Conservation (phyloP, 2,329 filamentous ascomycete species). For the Zymoseptoria pseudotritici region DNA sequence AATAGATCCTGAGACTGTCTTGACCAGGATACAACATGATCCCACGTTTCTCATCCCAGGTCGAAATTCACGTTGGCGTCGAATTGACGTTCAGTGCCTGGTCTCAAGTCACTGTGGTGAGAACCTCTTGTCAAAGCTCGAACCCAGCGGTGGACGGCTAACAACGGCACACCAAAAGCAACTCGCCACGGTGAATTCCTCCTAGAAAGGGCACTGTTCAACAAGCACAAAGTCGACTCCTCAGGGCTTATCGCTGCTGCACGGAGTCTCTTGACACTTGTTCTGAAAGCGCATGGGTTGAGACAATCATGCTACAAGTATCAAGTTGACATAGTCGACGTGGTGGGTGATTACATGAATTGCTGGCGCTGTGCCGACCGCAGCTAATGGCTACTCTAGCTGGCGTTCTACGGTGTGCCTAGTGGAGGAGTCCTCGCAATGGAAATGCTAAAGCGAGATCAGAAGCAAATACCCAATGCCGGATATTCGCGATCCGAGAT, state of each 20-base stretch:
- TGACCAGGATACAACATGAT: constrained; percentile 8
- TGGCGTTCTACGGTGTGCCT: constrained; percentile 15
- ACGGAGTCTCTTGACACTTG: constrained; percentile 7
- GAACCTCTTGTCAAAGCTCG: not conserved
- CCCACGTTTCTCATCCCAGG: constrained; percentile 6
- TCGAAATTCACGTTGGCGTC: constrained; percentile 8
- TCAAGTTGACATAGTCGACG: constrained; percentile 10
- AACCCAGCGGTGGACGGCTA: not conserved
- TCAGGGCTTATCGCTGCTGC: constrained; percentile 9
- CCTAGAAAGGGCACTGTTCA: constrained; percentile 14
- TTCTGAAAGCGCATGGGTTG: constrained; percentile 6
- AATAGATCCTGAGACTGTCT: constrained; percentile 9
- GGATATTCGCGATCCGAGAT: constrained; percentile 12
- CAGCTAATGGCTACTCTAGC: not conserved
- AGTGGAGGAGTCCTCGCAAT: constrained; percentile 15
- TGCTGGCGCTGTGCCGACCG: not conserved
- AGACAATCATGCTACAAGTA: constrained; percentile 14
- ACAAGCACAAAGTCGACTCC: constrained; percentile 7
- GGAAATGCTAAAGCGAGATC: constrained; percentile 14
- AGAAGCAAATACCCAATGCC: constrained; percentile 6
- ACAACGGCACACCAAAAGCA: not conserved
- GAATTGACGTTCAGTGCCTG: constrained; percentile 11
- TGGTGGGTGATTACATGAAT: not conserved
- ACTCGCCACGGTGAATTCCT: constrained; percentile 12
- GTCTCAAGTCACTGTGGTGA: constrained; percentile 5